Evolutionary conservation across 306 rosid genomes (phyloP), one percentile per base, ranked within the genome.

Genomic region (Cucurbita maxima): DNA sequence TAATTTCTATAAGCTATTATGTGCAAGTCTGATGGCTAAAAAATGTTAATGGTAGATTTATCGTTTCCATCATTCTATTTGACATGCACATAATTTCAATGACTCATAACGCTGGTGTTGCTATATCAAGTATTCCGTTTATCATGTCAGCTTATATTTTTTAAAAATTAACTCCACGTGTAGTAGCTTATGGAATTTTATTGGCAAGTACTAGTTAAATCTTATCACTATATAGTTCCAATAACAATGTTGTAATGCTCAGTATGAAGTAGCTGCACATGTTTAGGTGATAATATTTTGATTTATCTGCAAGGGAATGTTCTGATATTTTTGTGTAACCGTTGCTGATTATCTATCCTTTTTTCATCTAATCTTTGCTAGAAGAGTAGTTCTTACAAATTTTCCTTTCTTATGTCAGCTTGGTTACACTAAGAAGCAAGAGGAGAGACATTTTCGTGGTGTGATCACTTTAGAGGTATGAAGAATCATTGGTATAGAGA

Each of bases 391-490:
- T 70, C 72, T 70, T 76, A 75, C 57, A 53, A 76, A 43, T 44
- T 68, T 50, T 76, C 71, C 59, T 13, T 78, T 58, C 73, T 75
- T 81, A 67, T 60, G 76, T 47, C 89, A 94, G 99, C 99, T 94
- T 84, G 99, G 97, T 74, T 94, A 94, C 85, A 94, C 99, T 34
- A 86, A 90, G 78, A 94, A 91, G 81, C 95, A 91, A 84, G 99
- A 94, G 76, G 97, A 94, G 82, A 84, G 92, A 55, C 86, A 87
- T 82, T 94, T 94, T 58, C 99, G 91, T 56, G 99, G 99, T 79
- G 96, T 91, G 81, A 89, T 94, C 80, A 84, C 91, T 67, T 81
- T 94, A 81, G 99, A 94, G 99, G 99, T 94, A 86, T 56, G 81
- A 53, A 71, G 54, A 74, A 70, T 22, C 43, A 40, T 53, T 30